phyloP scores from a whole-genome alignment of 495 filamentous ascomycete species.

The Neurospora sp. region DNA sequence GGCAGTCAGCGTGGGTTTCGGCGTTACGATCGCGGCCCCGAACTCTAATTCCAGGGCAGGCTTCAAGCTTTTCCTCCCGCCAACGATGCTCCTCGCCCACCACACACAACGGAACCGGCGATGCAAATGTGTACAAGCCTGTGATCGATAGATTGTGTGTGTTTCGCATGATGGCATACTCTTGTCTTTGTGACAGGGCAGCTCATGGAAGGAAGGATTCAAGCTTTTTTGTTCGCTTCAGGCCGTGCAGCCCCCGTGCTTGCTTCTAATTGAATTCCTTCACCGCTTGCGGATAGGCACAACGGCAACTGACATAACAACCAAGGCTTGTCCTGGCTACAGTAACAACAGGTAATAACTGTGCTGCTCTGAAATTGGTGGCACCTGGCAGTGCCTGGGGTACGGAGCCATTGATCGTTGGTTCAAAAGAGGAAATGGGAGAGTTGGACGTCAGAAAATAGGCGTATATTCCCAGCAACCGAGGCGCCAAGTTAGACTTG shows the following conservation, averaged over 20 bases:
- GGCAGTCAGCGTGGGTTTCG: background rate
- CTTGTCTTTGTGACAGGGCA: background rate
- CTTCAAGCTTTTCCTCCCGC: background rate
- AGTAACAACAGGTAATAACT: background rate
- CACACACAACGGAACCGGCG: background rate
- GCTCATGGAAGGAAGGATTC: background rate
- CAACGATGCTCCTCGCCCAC: background rate
- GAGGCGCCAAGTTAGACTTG: background rate
- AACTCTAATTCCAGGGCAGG: background rate
- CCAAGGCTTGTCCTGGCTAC: background rate
- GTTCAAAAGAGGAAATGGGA: background rate
- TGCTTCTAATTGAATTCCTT: background rate
- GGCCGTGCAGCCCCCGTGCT: background rate
- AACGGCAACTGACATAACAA: background rate
- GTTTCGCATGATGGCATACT: background rate
- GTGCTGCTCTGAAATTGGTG: background rate
- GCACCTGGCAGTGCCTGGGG: background rate
- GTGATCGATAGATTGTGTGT: background rate
- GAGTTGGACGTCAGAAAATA: background rate
- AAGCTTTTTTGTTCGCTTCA: background rate
- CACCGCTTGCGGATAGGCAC: background rate
- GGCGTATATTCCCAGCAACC: no score
- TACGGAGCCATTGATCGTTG: background rate
- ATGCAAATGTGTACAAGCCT: background rate
- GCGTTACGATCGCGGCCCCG: background rate